Conservation (phyloP, 805 yeast species). For the Metschnikowia lunata region DNA sequence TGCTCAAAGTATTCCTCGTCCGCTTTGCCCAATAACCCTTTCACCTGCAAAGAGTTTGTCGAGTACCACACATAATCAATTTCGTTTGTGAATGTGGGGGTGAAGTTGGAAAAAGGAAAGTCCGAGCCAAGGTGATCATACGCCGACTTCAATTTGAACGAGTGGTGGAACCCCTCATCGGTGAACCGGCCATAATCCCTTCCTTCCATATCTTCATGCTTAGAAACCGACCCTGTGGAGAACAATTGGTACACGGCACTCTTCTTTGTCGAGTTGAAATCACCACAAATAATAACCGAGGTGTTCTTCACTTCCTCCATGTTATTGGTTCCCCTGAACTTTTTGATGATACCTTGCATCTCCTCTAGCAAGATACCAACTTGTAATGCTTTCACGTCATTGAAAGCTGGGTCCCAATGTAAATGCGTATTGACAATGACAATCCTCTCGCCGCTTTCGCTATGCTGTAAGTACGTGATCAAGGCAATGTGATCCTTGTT, state of each 20-base stretch:
- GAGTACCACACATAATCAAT: conserved; percentile 97
- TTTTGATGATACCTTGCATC: conserved; percentile 60
- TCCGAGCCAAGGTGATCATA: conserved; percentile 75
- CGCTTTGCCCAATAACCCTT: conserved; percentile 80
- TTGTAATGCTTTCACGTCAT: conserved; percentile 95
- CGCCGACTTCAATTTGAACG: conserved; percentile 77
- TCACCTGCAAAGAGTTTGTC: conserved; percentile 71
- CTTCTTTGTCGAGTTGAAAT: conserved; percentile 81
- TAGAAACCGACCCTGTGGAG: conserved; percentile 72
- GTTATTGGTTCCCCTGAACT: conserved; percentile 40
- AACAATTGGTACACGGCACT: conserved; percentile 92
- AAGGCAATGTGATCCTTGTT: conserved; percentile 91
- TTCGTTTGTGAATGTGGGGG: conserved; percentile 89
- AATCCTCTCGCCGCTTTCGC: conserved; percentile 64
- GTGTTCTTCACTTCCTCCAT: conserved; percentile 53
- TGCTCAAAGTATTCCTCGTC: conserved; percentile 73
- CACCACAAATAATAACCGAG: conserved; percentile 90
- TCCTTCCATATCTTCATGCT: conserved; percentile 78
- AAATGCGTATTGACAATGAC: conserved; percentile 87
- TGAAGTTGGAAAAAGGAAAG: conserved; percentile 88
- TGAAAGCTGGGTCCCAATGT: conserved; percentile 97
- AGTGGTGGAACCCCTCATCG: conserved; percentile 80
- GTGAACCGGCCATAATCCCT: conserved; percentile 90
- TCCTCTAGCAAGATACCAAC: conserved; percentile 90
- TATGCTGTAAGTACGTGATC: conserved; percentile 68